These are phyloP conservation scores for Suillus discolor DNA, from an alignment of 768 basidiomycete genomes.

Conservation along the genomic window DNA sequence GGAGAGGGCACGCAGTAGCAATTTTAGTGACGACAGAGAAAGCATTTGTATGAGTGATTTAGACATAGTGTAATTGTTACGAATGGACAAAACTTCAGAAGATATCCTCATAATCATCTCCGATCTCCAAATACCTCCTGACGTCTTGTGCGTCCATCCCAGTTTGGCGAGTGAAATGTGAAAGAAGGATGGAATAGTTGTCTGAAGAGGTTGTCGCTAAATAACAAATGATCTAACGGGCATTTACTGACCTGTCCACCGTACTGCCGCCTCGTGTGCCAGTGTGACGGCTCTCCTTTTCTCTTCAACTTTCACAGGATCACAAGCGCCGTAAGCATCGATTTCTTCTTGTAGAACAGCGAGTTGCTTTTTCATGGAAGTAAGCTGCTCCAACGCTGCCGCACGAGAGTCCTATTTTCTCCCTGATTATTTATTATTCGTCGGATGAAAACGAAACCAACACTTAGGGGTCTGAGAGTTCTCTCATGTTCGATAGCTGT, in stretches of 20 bases:
- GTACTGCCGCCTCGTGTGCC: slow-evolving; percentile 80
- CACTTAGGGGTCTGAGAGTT: slow-evolving; percentile 58
- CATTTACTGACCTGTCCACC: slow-evolving; percentile 80
- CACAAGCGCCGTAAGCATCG: slow-evolving; percentile 77
- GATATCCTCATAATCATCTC: slow-evolving; percentile 79
- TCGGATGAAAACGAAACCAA: slow-evolving; percentile 29
- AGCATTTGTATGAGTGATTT: not conserved
- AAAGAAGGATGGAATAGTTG: slow-evolving; percentile 67
- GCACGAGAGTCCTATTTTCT: slow-evolving; percentile 56
- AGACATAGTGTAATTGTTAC: not conserved
- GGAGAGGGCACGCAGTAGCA: not conserved
- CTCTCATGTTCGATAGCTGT: slow-evolving; percentile 52
- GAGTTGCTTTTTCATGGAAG: slow-evolving; percentile 50
- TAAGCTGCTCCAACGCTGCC: slow-evolving; percentile 51
- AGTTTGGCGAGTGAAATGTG: slow-evolving; percentile 66
- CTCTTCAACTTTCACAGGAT: slow-evolving; percentile 80
- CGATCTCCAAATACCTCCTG: slow-evolving; percentile 64
- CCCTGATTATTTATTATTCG: slow-evolving; percentile 4
- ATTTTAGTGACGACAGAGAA: not conserved
- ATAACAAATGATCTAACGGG: not conserved
- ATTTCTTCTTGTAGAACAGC: slow-evolving; percentile 66
- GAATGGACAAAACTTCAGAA: slow-evolving; percentile 31
- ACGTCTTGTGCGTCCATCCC: slow-evolving; percentile 62
- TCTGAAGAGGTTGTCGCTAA: slow-evolving; percentile 42
- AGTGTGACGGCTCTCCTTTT: slow-evolving; percentile 70